Evolutionary conservation across 805 yeast genomes (phyloP), one percentile per base, ranked within the genome.

Genomic region (Candida suzukii): DNA sequence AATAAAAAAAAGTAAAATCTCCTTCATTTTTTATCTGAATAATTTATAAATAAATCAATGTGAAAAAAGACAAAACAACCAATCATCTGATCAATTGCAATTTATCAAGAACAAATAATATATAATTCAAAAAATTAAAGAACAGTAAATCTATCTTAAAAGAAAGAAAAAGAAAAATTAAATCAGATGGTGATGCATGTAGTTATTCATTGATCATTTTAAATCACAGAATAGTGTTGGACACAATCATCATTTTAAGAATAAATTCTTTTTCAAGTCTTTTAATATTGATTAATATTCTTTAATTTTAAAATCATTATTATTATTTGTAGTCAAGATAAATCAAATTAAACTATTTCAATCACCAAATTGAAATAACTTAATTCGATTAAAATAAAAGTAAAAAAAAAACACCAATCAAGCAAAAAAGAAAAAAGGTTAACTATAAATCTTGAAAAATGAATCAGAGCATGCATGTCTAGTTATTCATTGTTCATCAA

Each of bases 131-230:
- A 17, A n/a, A 30, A 30, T 24, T 8, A 9, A 16, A 30, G 12
- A 30, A 5, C 19, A 16, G 26, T 24, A 11, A 11, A 11, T 24
- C 7, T 14, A 7, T 16, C 33, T 20, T 11, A 34, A 14, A 25
- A 25, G 18, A 16, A 25, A 11, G 12, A 16, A 25, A 12, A 30
- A 16, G n/a, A 26, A 12, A 26, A 26, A 26, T 26, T 26, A 38
- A 50, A 58, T 86, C 95, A 87, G 95, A 83, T 87, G 96, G 96
- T 87, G 95, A 87, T 87, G 96, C 96, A 87, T 87, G 96, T 78
- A 66, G 40, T 51, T 76, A 80, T 85, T 84, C 67, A 66, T 83
- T 93, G 81, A 80, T 93, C 85, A 73, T 71, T 61, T 64, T 50
- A 46, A 45, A 47, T 60, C 64, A 54, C 64, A 60, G 52, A 53